Conservation (phyloP, 495 filamentous ascomycete genomes). For the Aspergillus taichungensis region DNA sequence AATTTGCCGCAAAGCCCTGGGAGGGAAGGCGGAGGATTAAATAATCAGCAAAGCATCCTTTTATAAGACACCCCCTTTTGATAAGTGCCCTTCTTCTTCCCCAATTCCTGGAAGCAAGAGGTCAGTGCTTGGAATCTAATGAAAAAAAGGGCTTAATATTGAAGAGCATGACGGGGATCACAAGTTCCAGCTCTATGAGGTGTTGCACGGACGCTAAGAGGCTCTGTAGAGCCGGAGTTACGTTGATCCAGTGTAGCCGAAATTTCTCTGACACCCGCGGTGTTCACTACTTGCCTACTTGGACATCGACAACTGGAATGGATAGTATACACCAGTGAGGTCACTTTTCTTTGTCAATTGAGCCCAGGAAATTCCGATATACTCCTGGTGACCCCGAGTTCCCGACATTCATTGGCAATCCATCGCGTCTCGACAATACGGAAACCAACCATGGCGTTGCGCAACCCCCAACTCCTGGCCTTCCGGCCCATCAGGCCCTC, state of each 20-base stretch:
- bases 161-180: too few relatives aligned
- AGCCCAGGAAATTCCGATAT: too few relatives aligned
- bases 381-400: too few relatives aligned
- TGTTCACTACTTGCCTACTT: background rate
- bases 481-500: slow-evolving; percentile 19
- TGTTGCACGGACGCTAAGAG: too few relatives aligned
- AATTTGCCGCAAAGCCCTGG: too few relatives aligned
- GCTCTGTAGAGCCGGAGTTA: slow-evolving; percentile 19
- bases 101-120: too few relatives aligned
- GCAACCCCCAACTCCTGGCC: slow-evolving; percentile 22
- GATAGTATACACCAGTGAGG: too few relatives aligned
- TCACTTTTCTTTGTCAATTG: too few relatives aligned
- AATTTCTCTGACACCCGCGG: slow-evolving; percentile 23
- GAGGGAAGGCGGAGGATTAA: background rate
- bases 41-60: background rate
- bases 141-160: too few relatives aligned
- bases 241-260: slow-evolving; percentile 27
- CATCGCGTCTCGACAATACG: background rate
- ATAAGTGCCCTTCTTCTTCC: background rate
- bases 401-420: too few relatives aligned
- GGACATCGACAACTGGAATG: background rate
- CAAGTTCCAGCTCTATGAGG: background rate
- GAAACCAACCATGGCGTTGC: slow-evolving; percentile 24
- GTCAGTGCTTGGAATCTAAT: too few relatives aligned
- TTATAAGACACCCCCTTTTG: background rate